Evolutionary conservation across 129 eudicot genomes (phyloP).

Genomic region (Flaveria sonorensis): DNA sequence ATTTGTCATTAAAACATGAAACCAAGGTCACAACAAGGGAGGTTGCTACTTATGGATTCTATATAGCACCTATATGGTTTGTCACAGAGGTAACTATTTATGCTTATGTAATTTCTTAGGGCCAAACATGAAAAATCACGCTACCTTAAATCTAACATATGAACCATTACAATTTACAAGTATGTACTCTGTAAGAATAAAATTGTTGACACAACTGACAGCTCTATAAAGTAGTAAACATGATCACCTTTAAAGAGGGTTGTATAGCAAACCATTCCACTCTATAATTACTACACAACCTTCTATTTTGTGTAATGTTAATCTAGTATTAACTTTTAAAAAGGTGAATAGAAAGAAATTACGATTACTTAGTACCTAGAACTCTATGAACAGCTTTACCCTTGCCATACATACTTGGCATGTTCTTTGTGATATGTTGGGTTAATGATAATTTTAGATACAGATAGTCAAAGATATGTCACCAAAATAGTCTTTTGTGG

Average conservation of each 20-base stretch:
- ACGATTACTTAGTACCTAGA: neutral
- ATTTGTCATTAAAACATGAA: constrained; percentile 42
- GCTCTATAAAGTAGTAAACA: neutral
- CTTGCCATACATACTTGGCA: neutral
- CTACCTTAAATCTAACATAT: neutral
- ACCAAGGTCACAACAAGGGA: constrained; percentile 64
- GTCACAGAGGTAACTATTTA: constrained; percentile 68
- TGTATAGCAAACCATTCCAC: neutral
- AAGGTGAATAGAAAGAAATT: neutral
- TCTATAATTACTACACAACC: neutral
- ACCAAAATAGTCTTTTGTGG: neutral
- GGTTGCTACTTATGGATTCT: constrained; percentile 82
- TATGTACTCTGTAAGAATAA: neutral
- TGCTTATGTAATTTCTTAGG: neutral
- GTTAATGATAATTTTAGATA: neutral
- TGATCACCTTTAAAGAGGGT: neutral
- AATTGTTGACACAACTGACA: neutral
- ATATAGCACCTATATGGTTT: constrained; percentile 96
- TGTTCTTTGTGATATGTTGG: neutral
- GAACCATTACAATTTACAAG: neutral
- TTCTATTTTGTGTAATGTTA: neutral
- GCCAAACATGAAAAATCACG: neutral
- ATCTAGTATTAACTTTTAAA: neutral
- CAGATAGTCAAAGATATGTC: neutral
- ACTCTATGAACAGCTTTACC: neutral